Evolutionary conservation across 192 early-diverging fungal species (phyloP), one percentile per base, ranked within the genome.

Genomic region (Umbelopsis vinacea): DNA sequence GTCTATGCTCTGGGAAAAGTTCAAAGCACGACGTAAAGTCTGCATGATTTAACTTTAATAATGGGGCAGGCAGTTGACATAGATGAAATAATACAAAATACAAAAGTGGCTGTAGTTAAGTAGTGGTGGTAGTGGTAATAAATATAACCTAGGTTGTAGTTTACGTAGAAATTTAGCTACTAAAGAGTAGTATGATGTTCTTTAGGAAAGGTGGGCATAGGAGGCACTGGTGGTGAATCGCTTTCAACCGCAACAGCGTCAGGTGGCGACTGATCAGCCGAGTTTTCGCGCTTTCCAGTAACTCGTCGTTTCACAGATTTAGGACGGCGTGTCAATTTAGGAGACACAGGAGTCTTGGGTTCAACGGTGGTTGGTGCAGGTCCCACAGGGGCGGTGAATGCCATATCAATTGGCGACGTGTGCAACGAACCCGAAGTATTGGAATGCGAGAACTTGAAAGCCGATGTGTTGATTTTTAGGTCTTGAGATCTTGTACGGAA

Each of bases 281-380:
- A 63, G 14, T 17, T 63, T 35, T 63, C 57, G 15, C 57, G 33
- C n/a, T 63, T 63, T 3, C 29, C 57, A 19, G 57, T 63, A 37
- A 7, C 33, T 11, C 57, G 33, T 37, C 57, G 57, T 35, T 63
- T 63, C 29, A 63, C 57, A 63, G 57, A 37, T 4, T 17, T 26
- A 35, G 57, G 57, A n/a, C 57, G 57, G 15, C 57, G 57, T 9
- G 57, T 63, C 19, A 63, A 63, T 63, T 63, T 63, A 63, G 57
- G 57, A 37, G 57, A 63, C 0, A 63, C 4, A 37, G 57, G 57
- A 6, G 57, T 63, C 33, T 37, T 63, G 19, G 57, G 33, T 63
- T 63, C 57, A 37, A 38, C 19, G 2, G 57, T 12, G 33, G 33
- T 22, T 63, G 26, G 23, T 9, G 29, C 19, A 17, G 2, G 40